Percentiles rank a stretch among this genome's conserved stretches.
Conservation (phyloP, 371 early-diverging fungal species). For the Mucor saturninus region DNA sequence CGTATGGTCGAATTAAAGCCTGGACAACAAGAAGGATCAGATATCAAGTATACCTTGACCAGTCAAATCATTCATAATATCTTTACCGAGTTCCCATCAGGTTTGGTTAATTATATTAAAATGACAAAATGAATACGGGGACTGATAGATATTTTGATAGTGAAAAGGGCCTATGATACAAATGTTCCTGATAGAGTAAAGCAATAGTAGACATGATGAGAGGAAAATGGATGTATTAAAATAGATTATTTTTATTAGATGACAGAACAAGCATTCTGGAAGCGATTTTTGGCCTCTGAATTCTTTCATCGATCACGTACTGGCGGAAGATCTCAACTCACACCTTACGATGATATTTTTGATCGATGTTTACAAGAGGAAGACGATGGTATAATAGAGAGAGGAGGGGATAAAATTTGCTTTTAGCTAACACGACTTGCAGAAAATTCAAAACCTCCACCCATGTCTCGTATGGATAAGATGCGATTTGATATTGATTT, state of each 20-base stretch:
- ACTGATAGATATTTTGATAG: constrained; percentile 30
- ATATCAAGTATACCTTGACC: constrained; percentile 86
- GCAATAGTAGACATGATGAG: background rate
- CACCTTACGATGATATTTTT: constrained; percentile 82
- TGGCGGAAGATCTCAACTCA: constrained; percentile 59
- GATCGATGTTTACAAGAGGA: constrained; percentile 83
- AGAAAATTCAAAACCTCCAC: constrained; percentile 57
- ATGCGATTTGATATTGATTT: constrained; percentile 78
- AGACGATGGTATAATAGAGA: constrained; percentile 61
- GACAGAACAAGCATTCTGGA: constrained; percentile 88
- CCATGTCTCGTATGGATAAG: constrained; percentile 56
- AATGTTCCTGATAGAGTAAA: constrained; percentile 84
- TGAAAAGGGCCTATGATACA: constrained; percentile 82
- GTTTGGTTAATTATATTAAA: constrained; percentile 36
- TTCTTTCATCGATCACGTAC: constrained; percentile 86
- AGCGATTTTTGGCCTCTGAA: constrained; percentile 81
- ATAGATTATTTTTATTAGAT: constrained; percentile 39
- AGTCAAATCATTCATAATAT: constrained; percentile 89
- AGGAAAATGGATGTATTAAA: background rate
- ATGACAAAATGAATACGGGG: background rate
- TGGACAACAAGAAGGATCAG: constrained; percentile 78
- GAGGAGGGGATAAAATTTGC: background rate
- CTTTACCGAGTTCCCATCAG: constrained; percentile 89
- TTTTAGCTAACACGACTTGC: too few relatives aligned
- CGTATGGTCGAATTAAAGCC: constrained; percentile 82